Evolutionary conservation across 768 basidiomycete species (phyloP).

Genomic region (Asterophora lycoperdoides): DNA sequence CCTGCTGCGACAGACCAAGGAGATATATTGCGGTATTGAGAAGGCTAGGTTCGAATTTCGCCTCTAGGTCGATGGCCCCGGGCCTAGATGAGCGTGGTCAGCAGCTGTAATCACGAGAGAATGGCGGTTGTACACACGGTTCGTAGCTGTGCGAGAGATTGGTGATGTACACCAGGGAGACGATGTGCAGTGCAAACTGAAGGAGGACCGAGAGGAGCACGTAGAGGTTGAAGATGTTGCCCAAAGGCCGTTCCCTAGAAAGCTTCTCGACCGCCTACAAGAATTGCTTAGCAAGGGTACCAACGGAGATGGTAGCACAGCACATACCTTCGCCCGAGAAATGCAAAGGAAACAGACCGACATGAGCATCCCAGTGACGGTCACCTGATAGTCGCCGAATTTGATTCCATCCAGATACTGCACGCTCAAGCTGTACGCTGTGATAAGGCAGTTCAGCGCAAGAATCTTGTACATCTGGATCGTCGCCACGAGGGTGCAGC

Average conservation of each 20-base stretch:
- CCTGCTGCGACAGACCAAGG: conserved; percentile 92
- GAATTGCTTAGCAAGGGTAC: background rate
- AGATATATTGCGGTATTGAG: conserved; percentile 97
- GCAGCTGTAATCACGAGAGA: background rate
- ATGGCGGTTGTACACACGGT: conserved; percentile 48
- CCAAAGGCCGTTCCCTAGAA: conserved; percentile 86
- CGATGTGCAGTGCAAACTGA: conserved; percentile 94
- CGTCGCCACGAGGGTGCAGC: conserved; percentile 97
- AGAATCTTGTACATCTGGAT: conserved; percentile 99
- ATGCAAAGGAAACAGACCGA: conserved; percentile 98
- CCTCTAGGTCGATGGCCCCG: conserved; percentile 86
- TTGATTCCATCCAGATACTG: conserved; percentile 99
- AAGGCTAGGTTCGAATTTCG: conserved; percentile 92
- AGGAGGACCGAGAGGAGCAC: conserved; percentile 87
- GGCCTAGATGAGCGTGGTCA: conserved; percentile 34
- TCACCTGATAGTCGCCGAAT: conserved; percentile 98
- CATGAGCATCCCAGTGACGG: conserved; percentile 95
- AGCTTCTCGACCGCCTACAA: conserved; percentile 91
- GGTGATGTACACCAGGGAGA: conserved; percentile 89
- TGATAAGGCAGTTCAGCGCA: conserved; percentile 95
- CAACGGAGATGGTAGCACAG: background rate
- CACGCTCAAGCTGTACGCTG: conserved; percentile 96
- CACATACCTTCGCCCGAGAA: conserved; percentile 86
- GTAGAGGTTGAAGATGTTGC: conserved; percentile 97
- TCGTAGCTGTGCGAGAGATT: conserved; percentile 74